A percentile compares a stretch with the other conserved stretches of the same genome.
Conservation (phyloP, 192 early-diverging fungal genomes). For the Coemansia erecta region DNA sequence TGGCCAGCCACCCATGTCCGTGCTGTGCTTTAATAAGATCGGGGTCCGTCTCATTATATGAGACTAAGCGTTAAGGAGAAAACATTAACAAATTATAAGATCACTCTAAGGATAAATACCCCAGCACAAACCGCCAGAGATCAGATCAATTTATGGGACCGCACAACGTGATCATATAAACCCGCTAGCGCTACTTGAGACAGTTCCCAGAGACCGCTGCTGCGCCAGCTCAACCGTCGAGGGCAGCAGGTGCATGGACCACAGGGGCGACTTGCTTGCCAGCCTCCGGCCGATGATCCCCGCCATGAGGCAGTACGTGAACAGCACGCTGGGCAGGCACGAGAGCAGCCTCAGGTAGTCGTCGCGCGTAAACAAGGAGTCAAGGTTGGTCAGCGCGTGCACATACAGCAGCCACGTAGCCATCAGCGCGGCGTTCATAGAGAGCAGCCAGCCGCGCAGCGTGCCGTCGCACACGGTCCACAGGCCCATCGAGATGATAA, state of each 20-base stretch:
- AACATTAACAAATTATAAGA: neutral
- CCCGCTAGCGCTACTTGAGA: conserved; percentile 3
- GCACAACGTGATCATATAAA: neutral
- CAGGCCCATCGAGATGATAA: conserved; percentile 47
- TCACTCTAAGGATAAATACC: neutral
- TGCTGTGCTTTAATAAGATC: conserved; percentile 53
- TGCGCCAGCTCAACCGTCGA: neutral
- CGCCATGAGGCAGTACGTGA: conserved; percentile 49
- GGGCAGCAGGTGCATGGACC: conserved; percentile 8
- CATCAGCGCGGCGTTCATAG: conserved; percentile 25
- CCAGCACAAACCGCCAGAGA: neutral
- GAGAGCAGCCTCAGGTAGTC: conserved; percentile 42
- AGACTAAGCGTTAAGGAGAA: conserved; percentile 45
- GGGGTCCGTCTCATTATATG: conserved; percentile 42
- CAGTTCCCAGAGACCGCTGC: conserved; percentile 1
- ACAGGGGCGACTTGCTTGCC: conserved; percentile 23
- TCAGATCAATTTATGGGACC: too few species aligned
- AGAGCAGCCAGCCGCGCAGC: conserved; percentile 42
- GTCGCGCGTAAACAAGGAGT: conserved; percentile 32
- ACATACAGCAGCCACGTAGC: conserved; percentile 40
- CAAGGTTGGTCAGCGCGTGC: conserved; percentile 24
- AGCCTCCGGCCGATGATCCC: conserved; percentile 43
- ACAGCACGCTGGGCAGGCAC: conserved; percentile 42
- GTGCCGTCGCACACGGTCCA: conserved; percentile 52
- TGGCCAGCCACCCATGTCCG: conserved; percentile 31